Evolutionary conservation across 2,329 filamentous ascomycete species (phyloP), one percentile per base, ranked within the genome.

Genomic region (Penicillium sp.): DNA sequence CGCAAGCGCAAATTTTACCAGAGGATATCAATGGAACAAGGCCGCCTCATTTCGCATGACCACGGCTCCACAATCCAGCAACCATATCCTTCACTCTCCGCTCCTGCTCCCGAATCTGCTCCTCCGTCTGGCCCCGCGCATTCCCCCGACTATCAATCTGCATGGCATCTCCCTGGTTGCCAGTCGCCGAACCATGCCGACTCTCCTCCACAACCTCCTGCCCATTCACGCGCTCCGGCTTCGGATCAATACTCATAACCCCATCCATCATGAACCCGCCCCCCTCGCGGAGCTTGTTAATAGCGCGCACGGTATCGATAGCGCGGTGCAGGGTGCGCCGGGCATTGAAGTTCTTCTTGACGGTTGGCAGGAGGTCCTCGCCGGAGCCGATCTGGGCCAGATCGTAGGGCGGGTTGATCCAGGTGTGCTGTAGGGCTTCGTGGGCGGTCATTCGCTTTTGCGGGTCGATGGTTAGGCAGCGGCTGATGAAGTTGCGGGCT

Each of bases 381-480:
- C 75, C 76, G 5, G 75, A 72, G 46, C 75, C 73, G 33, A 69
- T 59, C 49, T 68, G 63, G 22, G 55, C 61, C n/a, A 77, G 77
- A 60, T 81, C 80, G 58, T 81, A 78, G 2, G 83, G 80, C 33
- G 83, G 82, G 55, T 83, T 85, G 67, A 88, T 85, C 85, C 86
- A 89, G n/a, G 82, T 78, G 66, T 88, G 86, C 47, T 83, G 83
- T 3, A 89, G 79, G 2, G 86, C 86, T 74, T 87, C 90, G 76
- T 98, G 92, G 9, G 94, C 90, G 1, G 94, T 97, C 85, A 98
- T 95, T 68, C 95, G 91, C 66, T 87, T 85, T 59, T 85, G 85
- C 2, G 93, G 90, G 73, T 98, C 93, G 72, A 97, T 89, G 40
- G 95, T 98, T 55, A 99, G 83, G 73, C 95, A 99, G 63, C 87